Base-by-base conservation (phyloP, 2,329 filamentous ascomycete genomes). In the Monosporascus sp. region DNA sequence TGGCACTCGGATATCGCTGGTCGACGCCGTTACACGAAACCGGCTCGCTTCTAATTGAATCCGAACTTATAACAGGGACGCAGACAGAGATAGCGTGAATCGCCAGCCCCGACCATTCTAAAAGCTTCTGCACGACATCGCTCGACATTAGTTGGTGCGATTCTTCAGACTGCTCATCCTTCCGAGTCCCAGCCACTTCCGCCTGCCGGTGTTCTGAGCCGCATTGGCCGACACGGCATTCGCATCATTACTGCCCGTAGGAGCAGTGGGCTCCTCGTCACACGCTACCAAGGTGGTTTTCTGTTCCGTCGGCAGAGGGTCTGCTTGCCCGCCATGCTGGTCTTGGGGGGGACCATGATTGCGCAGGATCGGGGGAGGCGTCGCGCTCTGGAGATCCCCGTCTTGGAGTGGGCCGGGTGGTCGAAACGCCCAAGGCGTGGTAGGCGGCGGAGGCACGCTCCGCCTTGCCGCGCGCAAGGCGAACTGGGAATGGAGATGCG, bases 281-380 rank as follows among this genome's bases (percentile, higher is more conserved):
- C 31, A 34, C 31, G 11, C 11, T 9, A 14, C 31, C 31, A 34
- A 34, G 31, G 31, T 5, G 31, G 4, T 11, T 14, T 34, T 14
- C 31, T 34, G 31, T 34, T 34, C 9, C 11, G 31, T 34, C 31
- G 31, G 11, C 11, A 34, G 31, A 34, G 31, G 11, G 31, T 34
- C 31, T 34, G 31, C 9, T 34, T 34, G 11, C 47, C 45, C 48
- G 50, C 43, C 41, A 44, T 48, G 48, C 37, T 49, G 22, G 43
- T 4, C 9, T 34, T 34, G 52, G 3, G 56, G 55, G 19, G 53
- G 53, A 6, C 50, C 62, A 3, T 65, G 69, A 49, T 76, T 78
- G 17, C 80, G 72, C 70, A 77, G 66, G 49, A 84, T 84, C 2
- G 81, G 81, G 5, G 81, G 81, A 3, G 81, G 81, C 7, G 81